These are phyloP conservation scores for Albatrellus ellisii DNA, from an alignment of 768 basidiomycete genomes.

Conservation along the genomic window DNA sequence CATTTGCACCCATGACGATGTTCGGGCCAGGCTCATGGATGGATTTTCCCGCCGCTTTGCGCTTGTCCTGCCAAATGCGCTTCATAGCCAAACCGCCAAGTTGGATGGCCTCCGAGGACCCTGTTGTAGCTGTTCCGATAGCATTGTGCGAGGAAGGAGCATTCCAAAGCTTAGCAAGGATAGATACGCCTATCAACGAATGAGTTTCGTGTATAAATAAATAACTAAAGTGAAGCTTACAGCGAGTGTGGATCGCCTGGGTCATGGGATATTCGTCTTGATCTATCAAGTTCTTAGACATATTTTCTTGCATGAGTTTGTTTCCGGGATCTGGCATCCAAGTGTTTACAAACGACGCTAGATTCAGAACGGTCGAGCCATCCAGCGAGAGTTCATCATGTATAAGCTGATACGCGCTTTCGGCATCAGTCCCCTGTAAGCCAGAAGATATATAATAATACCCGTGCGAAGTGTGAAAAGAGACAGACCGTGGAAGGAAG, in stretches of 20 bases:
- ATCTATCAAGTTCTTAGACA: conserved; percentile 57
- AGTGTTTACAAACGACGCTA: conserved; percentile 57
- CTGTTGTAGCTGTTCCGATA: conserved; percentile 59
- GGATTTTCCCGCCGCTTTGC: conserved; percentile 51
- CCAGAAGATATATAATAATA: background rate
- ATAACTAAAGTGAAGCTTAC: background rate
- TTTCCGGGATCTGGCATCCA: conserved; percentile 43
- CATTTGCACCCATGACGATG: conserved; percentile 54
- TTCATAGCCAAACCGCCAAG: conserved; percentile 65
- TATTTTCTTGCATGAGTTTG: conserved; percentile 49
- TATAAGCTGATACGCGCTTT: conserved; percentile 39
- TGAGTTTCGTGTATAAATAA: conserved; percentile 31
- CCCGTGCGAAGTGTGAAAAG: background rate
- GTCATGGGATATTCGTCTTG: conserved; percentile 58
- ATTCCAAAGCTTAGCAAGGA: conserved; percentile 58
- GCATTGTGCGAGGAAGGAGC: conserved; percentile 40
- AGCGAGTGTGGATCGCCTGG: conserved; percentile 20
- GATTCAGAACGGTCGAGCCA: conserved; percentile 42
- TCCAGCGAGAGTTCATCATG: conserved; percentile 53
- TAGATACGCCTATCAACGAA: conserved; percentile 26
- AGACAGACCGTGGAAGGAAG: conserved; percentile 37
- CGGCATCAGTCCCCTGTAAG: conserved; percentile 37
- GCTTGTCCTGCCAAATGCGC: conserved; percentile 54
- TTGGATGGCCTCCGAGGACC: conserved; percentile 60
- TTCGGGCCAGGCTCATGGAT: conserved; percentile 56